Evolutionary conservation across 257 asterid species (phyloP), one percentile per base, ranked within the genome.

Genomic region (Echium plantagineum): DNA sequence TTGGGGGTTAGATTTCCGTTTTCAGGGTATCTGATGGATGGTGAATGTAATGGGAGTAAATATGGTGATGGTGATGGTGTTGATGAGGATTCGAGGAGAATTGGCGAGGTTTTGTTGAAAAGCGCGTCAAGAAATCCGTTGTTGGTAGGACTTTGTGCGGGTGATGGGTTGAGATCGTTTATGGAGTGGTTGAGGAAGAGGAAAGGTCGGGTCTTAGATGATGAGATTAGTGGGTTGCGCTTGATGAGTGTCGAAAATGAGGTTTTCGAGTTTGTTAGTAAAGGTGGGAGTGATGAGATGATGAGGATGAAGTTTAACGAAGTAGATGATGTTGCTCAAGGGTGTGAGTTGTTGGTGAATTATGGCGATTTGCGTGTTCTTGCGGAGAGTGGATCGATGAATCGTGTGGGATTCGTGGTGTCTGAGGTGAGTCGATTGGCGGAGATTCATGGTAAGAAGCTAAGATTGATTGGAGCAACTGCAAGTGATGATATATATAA

Each of bases 401-500:
- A 75, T 42, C 55, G 65, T 35, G 87, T 72, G 64, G 70, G 69
- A 15, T 59, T 32, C 61, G 71, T 84, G 65, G 83, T 91, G 47
- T 66, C 71, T 7, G 69, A 69, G 72, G 55, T 91, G 67, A 85
- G 78, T 67, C 75, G 71, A 58, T 77, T 84, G 63, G 66, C 85
- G 75, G 71, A 62, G 68, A 32, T 67, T 52, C 70, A 71, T 66
- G 52, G 66, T 32, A 81, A 81, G 58, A 91, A 69, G 63, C 24
- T 91, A 56, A 77, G 95, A 95, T 66, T 85, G 76, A 82, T 91
- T 60, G 95, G 95, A 28, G 77, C 72, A 32, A 71, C 85, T 28
- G 75, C 75, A 26, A 75, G 78, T 64, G 86, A 77, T 63, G 81
- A 77, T 67, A 78, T 52, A 54, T 85, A 79, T 51, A 79, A 68